Percentiles rank a stretch among this genome's conserved stretches.
These are phyloP conservation scores for Phytophthora uliginosa DNA, from an alignment of 352 stramenopile species.

Conservation along the genomic window DNA sequence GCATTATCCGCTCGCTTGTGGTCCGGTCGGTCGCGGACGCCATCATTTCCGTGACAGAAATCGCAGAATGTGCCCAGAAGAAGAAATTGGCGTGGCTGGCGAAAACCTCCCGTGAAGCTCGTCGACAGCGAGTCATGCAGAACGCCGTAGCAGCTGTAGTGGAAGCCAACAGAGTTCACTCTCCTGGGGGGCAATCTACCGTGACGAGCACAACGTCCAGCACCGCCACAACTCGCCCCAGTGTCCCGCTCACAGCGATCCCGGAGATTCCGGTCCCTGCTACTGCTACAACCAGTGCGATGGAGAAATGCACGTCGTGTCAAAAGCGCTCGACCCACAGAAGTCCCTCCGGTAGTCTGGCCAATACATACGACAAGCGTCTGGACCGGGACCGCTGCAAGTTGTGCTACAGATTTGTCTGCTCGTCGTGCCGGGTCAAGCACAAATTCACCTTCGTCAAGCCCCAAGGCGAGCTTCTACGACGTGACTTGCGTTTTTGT, in stretches of 20 bases:
- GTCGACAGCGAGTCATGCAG: conserved; percentile 16
- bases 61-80: conserved; percentile 37
- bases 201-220: conserved; percentile 33
- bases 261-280: background rate
- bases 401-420: conserved; percentile 45
- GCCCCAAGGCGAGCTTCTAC: conserved; percentile 26
- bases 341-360: conserved; percentile 12
- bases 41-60: conserved; percentile 40
- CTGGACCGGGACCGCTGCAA: conserved; percentile 33
- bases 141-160: conserved; percentile 26
- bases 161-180: conserved; percentile 23
- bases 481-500: conserved; percentile 37
- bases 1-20: conserved; percentile 37
- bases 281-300: background rate
- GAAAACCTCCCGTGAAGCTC: conserved; percentile 19
- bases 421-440: conserved; percentile 40
- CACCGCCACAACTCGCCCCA: conserved; percentile 32
- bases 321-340: conserved; percentile 30
- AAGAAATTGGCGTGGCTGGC: conserved; percentile 52
- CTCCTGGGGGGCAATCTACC: conserved; percentile 26
- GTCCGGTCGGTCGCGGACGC: conserved; percentile 29
- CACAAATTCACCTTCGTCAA: conserved; percentile 39
- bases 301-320: conserved; percentile 43
- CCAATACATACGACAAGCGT: conserved; percentile 29
- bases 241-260: conserved; percentile 12